Conservation (phyloP, 208 protist genomes). For the Trypanosoma theileri region DNA sequence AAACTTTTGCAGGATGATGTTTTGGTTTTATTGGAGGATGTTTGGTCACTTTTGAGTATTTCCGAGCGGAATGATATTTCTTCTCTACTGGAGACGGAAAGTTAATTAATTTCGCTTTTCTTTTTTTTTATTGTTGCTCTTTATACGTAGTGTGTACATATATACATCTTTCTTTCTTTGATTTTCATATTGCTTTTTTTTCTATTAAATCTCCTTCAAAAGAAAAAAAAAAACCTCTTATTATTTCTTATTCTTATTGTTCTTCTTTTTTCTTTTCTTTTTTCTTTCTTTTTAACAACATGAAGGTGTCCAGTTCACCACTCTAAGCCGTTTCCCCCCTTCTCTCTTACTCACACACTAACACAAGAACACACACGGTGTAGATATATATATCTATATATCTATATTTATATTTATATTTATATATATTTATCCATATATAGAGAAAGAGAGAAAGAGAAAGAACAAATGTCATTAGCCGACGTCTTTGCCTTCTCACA, state of each 20-base stretch:
- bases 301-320: too few relatives aligned
- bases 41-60: constrained; percentile 8
- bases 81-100: background rate
- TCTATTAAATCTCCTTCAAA: background rate
- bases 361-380: background rate
- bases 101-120: background rate
- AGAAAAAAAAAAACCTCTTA: background rate
- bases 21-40: background rate
- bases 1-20: constrained; percentile 12
- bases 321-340: too few relatives aligned
- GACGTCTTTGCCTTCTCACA: constrained; percentile 53
- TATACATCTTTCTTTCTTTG: background rate
- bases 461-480: constrained; percentile 19
- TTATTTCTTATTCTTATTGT: constrained; percentile 4
- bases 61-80: constrained; percentile 4
- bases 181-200: constrained; percentile 1
- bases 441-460: background rate
- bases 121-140: constrained; percentile 12
- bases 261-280: background rate
- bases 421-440: background rate
- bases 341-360: too few relatives aligned
- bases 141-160: background rate
- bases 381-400: background rate
- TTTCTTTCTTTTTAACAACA: background rate
- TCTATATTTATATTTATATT: background rate